Evolutionary conservation across 495 filamentous ascomycete genomes (phyloP), one percentile per base, ranked within the genome.

Genomic region (Neurospora sp.): DNA sequence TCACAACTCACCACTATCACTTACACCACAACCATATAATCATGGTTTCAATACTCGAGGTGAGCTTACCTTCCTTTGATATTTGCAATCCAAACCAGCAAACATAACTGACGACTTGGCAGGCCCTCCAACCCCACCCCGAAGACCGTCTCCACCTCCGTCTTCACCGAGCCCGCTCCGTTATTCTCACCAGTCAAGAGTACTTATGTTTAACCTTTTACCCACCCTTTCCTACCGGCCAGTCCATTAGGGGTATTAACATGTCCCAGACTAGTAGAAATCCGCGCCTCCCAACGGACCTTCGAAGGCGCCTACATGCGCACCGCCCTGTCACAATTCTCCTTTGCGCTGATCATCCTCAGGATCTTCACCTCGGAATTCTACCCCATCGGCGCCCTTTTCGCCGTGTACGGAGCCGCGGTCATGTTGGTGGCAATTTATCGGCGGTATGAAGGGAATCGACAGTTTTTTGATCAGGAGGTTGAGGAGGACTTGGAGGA

Each of bases 261-360:
- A 37, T 37, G 35, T 37, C 35, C 35, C 35, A 37, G 35, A 45
- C 88, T 99, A 12, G 92, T 97, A 70, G 95, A 98, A 79, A 91
- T 98, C 76, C 93, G 95, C 72, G 95, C 95, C 0, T 92, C 94
- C 5, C 96, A 99, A 81, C 88, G 96, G 20, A 99, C 96, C 18
- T 99, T 98, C 76, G 96, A 98, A 84, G 96, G 96, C 1, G 96
- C 96, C 40, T 99, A 99, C 83, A 89, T 97, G 74, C 93, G 96
- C 70, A 99, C 96, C 0, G 93, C 95, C 0, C 89, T 98, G 40
- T 91, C 91, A 3, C 94, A 98, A 81, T 98, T 98, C 87, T 93
- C 90, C 69, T 98, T 99, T 78, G 89, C 95, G 59, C 90, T 99
- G 20, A 89, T 99, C 73, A 91, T 99, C 9, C 89, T 99, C 69